Evolutionary conservation across 2,329 filamentous ascomycete genomes (phyloP).

Genomic region (Alternaria dauci): DNA sequence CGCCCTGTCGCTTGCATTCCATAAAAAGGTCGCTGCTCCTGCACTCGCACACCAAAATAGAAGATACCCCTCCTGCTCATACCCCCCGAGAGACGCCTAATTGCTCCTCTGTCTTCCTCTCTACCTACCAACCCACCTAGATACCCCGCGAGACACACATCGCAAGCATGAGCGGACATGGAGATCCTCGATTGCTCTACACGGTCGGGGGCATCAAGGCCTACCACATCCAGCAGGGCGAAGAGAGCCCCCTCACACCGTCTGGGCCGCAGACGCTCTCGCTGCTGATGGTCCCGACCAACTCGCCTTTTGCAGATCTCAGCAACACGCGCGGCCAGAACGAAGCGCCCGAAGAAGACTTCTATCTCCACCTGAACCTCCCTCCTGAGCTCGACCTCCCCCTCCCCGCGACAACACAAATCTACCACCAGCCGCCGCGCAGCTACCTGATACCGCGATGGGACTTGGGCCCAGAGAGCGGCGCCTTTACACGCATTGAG

Average conservation of each 20-base stretch:
- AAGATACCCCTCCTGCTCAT: slow-evolving; percentile 21
- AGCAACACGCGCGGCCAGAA: slow-evolving; percentile 65
- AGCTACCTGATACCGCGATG: slow-evolving; percentile 96
- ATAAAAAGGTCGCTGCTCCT: slow-evolving; percentile 21
- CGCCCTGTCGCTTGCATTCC: slow-evolving; percentile 17
- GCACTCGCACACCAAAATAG: slow-evolving; percentile 18
- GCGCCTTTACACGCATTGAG: slow-evolving; percentile 91
- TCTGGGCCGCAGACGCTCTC: slow-evolving; percentile 91
- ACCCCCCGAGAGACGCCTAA: not conserved
- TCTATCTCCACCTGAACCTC: slow-evolving; percentile 94
- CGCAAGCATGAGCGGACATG: slow-evolving; percentile 58
- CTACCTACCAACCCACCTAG: not conserved
- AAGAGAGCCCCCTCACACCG: slow-evolving; percentile 81
- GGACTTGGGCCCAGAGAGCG: slow-evolving; percentile 87
- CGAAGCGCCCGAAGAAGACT: slow-evolving; percentile 73
- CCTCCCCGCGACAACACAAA: slow-evolving; percentile 92
- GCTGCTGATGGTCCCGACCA: slow-evolving; percentile 93
- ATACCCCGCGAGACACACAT: slow-evolving; percentile 22
- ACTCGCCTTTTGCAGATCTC: slow-evolving; percentile 70
- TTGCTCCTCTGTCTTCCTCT: not conserved
- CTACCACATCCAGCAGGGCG: slow-evolving; percentile 88
- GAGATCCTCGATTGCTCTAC: slow-evolving; percentile 65
- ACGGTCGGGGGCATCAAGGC: slow-evolving; percentile 83
- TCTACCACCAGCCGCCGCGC: slow-evolving; percentile 91
- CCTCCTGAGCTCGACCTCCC: slow-evolving; percentile 94